Base-by-base conservation (phyloP, 2,329 filamentous ascomycete genomes). In the Akanthomyces muscarius region DNA sequence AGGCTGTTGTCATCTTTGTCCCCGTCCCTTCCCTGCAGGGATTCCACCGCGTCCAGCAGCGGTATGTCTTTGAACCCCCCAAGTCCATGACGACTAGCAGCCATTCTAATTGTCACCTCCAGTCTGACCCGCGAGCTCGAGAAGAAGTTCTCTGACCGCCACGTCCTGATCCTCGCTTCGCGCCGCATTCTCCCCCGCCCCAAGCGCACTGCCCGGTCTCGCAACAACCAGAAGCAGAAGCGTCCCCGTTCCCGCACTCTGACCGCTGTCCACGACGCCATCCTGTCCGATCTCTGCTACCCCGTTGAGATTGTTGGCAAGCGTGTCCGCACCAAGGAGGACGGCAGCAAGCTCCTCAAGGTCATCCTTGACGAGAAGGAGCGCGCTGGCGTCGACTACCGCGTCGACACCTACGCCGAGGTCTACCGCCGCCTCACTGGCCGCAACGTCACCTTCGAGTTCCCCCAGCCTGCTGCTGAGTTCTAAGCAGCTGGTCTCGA, bases 91-190 rank as follows among this genome's bases (percentile, higher is more conserved):
- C n/a, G 11, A 21, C 14, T 65, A 55, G 50, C 5, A 10, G 45
- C 60, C 30, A 25, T 25, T n/a, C 63, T 69, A 76, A 66, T 74
- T 65, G n/a, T 25, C 16, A n/a, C n/a, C 4, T 4, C 4, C 64
- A 98, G 94, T 79, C 89, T 99, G 78, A 99, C 95, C 82, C 95
- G 95, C 84, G 95, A 99, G 88, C 93, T 99, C 78, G 95, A 99
- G 90, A 99, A 99, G 92, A 99, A 99, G 87, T 99, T 99, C 92
- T 98, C 95, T 70, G 95, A 99, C 88, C 95, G 95, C 83, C 95
- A 99, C 83, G 95, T 99, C 81, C 86, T 99, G 81, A 92, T 99
- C 88, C 90, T 99, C 75, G 95, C 95, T 74, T 96, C 94, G 77
- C 95, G 95, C 87, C 95, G 95, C 82, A 99, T 99, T 77, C 88